Conservation (phyloP, 2,329 filamentous ascomycete genomes). For the Sarocladium strictum region DNA sequence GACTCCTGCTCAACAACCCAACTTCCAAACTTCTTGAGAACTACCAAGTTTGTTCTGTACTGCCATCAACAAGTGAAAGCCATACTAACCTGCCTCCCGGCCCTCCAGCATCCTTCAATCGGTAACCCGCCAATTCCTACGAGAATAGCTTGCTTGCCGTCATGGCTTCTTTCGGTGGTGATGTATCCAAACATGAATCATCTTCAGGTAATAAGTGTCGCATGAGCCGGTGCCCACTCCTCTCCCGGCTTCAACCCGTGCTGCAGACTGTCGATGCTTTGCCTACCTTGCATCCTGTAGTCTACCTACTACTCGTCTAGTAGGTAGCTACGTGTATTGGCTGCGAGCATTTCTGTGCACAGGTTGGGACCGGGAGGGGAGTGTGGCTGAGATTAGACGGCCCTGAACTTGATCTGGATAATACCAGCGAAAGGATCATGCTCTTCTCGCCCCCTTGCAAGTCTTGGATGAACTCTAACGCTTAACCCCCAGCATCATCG, state of each 20-base stretch:
- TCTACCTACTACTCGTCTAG: no score
- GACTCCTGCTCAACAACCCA: no score
- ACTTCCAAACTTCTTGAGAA: no score
- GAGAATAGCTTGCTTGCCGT: not conserved
- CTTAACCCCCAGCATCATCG: constrained; percentile 25
- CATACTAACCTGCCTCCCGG: not conserved
- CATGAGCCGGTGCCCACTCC: constrained; percentile 57
- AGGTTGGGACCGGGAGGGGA: constrained; percentile 13
- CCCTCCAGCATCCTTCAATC: not conserved
- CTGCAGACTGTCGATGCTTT: no score
- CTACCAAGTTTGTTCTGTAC: no score
- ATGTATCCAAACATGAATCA: constrained; percentile 29
- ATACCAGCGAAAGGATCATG: constrained; percentile 99
- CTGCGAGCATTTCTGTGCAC: no score
- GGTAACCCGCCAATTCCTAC: constrained; percentile 1
- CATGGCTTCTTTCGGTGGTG: constrained; percentile 18
- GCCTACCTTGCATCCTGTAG: no score
- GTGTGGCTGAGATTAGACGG: constrained; percentile 78
- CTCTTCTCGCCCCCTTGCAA: constrained; percentile 46
- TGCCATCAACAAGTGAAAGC: not conserved
- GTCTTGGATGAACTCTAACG: constrained; percentile 13
- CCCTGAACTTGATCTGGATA: constrained; percentile 95
- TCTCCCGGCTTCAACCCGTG: constrained; percentile 13
- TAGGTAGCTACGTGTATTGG: no score
- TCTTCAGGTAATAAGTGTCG: constrained; percentile 41